Base-by-base conservation (phyloP, 2,329 filamentous ascomycete genomes). In the Diaporthe capsici region DNA sequence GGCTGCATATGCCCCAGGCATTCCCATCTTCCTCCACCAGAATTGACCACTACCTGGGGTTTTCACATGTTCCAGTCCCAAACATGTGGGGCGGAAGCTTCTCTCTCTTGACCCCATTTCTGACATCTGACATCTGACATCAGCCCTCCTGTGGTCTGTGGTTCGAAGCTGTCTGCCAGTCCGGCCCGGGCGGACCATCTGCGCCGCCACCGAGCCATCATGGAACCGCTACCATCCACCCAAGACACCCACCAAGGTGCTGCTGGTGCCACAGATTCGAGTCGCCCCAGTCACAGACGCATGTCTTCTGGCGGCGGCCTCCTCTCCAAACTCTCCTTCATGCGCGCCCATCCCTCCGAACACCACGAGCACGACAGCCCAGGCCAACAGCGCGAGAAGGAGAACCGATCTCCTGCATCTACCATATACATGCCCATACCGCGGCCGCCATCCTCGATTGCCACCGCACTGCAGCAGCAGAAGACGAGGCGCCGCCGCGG, bases 401-500 rank as follows among this genome's bases (percentile, higher is more conserved):
- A 72, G 34, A 51, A 58, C 17, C 12, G 22, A 15, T 80, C 47
- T 75, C 58, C 73, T 42, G 78, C 72, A 61, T 81, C 60, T 3
- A 34, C 22, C 5, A 76, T 75, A 17, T 65, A 58, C 49, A 70
- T 83, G 81, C 75, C 81, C 80, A 13, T 81, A 83, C 51, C 81
- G 81, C 75, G 82, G 79, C 47, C 78, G 82, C 58, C 80, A 81
- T 37, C 82, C 83, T 74, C 78, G 74, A 39, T 85, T 83, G 51
- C 87, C 86, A 37, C 82, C 88, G 70, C 88, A 20, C 49, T 87
- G 77, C 81, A 86, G 77, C 82, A 85, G 78, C 86, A 88, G 75
- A 89, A 86, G 82, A 91, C 91, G 63, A 88, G 95, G 73, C 92
- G 92, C 80, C 91, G 96, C 76, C 94, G 94, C 82, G 95, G 95